Base-by-base conservation (phyloP, 176 grass and related monocot species). In the Elaeis guineensis region DNA sequence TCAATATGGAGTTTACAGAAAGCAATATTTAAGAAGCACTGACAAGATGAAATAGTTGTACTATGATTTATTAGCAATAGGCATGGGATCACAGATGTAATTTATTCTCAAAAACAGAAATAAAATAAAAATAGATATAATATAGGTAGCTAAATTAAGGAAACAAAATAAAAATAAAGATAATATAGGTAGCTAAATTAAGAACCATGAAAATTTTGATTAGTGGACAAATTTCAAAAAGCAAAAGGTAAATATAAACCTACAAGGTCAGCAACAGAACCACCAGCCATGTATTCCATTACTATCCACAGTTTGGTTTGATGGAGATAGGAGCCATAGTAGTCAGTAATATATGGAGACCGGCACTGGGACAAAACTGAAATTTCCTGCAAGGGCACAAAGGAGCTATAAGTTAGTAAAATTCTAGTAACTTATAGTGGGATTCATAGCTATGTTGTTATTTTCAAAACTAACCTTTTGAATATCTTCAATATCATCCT, bases 281-380 rank as follows among this genome's bases (percentile, higher is more conserved):
- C 94, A 55, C 94, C 94, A 86, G 94, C 94, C 94, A 98, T 98
- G 71, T 98, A 98, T 69, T 98, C 94, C 94, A 98, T 98, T 55
- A 89, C 77, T 77, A 98, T 98, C 88, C 88, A 89, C 50, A 98
- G 66, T 75, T 98, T 93, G 8, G 94, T 98, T 82, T 98, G 88
- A 68, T 98, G 88, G 75, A 98, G 94, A 83, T 98, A 86, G 17
- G 94, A 93, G 7, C 94, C 94, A 55, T 98, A 92, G 77, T 98
- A 98, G 25, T 98, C 94, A 54, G 94, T 98, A 86, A 98, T 98
- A 82, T 89, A 98, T 44, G 94, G 88, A 66, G 87, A 98, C 16
- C 94, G 84, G 65, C 94, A 98, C 67, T 98, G 94, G 54, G 87
- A 92, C 63, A 98, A 75, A 81, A 98, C 94, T 25, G 94, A 79